Conservation (phyloP, 257 asterid species). For the Nicotiana undulata region DNA sequence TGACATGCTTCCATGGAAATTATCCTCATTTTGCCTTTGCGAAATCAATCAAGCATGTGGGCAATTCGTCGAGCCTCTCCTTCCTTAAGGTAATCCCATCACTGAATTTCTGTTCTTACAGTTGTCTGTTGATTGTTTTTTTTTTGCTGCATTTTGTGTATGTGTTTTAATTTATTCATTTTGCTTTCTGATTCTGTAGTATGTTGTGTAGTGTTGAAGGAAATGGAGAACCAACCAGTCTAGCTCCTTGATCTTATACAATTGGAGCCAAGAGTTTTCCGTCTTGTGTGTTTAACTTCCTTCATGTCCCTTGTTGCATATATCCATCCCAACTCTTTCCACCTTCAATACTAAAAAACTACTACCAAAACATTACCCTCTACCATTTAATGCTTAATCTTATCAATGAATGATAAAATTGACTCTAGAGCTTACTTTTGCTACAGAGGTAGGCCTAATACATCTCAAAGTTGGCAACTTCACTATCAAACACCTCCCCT, state of each 20-base stretch:
- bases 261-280: background rate
- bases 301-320: background rate
- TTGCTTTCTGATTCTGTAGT: background rate
- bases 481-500: conserved; percentile 38
- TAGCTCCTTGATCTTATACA: no score
- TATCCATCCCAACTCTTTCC: no score
- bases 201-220: background rate
- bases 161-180: background rate
- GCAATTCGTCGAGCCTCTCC: conserved; percentile 56
- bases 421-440: background rate
- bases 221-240: background rate
- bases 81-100: conserved; percentile 41
- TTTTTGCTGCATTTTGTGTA: background rate
- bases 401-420: background rate
- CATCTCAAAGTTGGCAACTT: conserved; percentile 15
- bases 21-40: background rate
- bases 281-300: background rate
- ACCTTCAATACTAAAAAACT: no score
- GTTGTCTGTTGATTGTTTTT: background rate
- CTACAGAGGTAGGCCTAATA: conserved; percentile 7
- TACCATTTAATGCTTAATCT: no score
- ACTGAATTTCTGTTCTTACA: background rate
- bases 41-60: conserved; percentile 35
- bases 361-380: no score
- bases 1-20: background rate